phyloP scores from a whole-genome alignment of 768 basidiomycete genomes.

The Ramaria sp. region DNA sequence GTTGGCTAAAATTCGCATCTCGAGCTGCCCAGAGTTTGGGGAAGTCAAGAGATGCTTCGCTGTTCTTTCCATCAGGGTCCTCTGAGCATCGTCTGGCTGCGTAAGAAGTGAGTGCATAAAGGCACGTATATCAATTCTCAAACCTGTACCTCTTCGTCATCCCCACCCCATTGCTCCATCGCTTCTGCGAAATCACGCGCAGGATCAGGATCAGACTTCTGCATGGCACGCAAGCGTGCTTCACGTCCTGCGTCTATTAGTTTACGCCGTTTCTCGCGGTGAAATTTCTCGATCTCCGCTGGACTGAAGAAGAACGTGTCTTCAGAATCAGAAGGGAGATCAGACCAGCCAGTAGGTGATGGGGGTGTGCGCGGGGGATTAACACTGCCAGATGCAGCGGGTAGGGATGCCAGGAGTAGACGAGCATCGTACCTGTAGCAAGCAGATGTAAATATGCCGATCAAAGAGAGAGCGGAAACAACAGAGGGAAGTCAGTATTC shows the following conservation, averaged over 20 bases:
- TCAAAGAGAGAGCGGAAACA: constrained; percentile 12
- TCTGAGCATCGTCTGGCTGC: constrained; percentile 51
- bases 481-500: constrained; percentile 3
- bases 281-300: constrained; percentile 54
- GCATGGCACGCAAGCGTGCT: constrained; percentile 53
- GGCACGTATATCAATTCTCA: constrained; percentile 18
- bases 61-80: constrained; percentile 63
- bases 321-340: constrained; percentile 76
- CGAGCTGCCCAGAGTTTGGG: constrained; percentile 70
- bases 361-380: constrained; percentile 12
- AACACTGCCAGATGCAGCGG: constrained; percentile 12
- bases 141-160: constrained; percentile 44
- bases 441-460: not conserved
- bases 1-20: constrained; percentile 83
- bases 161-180: constrained; percentile 13
- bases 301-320: constrained; percentile 74
- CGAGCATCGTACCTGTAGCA: constrained; percentile 65
- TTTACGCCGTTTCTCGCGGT: constrained; percentile 54
- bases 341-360: constrained; percentile 66
- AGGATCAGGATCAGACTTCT: constrained; percentile 24
- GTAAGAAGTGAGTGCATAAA: not conserved
- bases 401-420: constrained; percentile 52
- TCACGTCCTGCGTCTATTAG: constrained; percentile 48
- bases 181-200: constrained; percentile 18
- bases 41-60: constrained; percentile 57